Conservation (phyloP, 2,329 filamentous ascomycete genomes). For the Chlorencoelia australis region DNA sequence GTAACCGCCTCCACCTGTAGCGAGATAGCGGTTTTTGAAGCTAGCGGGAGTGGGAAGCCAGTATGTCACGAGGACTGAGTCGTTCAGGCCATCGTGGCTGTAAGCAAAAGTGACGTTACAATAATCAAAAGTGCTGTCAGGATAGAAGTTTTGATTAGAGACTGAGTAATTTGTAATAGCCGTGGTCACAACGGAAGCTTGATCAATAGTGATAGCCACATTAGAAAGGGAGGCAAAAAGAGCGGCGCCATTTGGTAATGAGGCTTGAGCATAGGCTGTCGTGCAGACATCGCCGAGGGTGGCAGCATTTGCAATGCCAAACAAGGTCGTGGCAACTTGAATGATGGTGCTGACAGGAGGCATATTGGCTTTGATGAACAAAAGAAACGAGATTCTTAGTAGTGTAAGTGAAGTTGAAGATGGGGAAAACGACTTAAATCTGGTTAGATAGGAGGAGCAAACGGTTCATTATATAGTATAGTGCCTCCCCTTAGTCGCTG, state of each 20-base stretch:
- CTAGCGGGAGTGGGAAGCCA: constrained; percentile 34
- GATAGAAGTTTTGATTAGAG: constrained; percentile 22
- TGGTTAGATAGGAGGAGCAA: too few species aligned
- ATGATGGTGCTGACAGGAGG: too few species aligned
- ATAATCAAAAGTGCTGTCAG: constrained; percentile 29
- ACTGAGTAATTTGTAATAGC: constrained; percentile 28
- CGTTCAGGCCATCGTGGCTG: constrained; percentile 32
- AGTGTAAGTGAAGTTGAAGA: too few species aligned
- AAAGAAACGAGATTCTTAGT: too few species aligned
- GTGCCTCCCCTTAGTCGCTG: too few species aligned
- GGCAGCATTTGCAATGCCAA: background rate
- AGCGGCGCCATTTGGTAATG: background rate
- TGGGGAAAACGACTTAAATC: too few species aligned
- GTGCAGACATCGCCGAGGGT: background rate
- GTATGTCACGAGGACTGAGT: constrained; percentile 30
- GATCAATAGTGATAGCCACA: constrained; percentile 17
- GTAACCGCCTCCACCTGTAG: constrained; percentile 36
- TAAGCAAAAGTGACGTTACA: constrained; percentile 39
- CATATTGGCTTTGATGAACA: too few species aligned
- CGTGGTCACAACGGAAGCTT: constrained; percentile 29
- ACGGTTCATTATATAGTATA: too few species aligned
- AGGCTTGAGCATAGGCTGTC: background rate
- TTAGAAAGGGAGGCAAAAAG: background rate
- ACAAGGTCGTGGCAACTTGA: too few species aligned
- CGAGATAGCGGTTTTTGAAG: constrained; percentile 37